Conservation (phyloP, 1,139 yeast genomes). For the Geotrichum restrictum region DNA sequence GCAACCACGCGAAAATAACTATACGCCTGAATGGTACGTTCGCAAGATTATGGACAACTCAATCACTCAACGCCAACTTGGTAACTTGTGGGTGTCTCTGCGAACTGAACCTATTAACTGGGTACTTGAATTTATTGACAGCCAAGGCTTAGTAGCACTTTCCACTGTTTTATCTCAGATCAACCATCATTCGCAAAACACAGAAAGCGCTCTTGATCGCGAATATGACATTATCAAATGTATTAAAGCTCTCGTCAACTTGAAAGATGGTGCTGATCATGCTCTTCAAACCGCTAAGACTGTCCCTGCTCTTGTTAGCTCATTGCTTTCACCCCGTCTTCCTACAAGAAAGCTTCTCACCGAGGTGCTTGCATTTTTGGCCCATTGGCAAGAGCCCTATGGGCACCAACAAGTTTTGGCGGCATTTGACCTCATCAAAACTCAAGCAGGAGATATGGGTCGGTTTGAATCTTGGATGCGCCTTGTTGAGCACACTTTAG, state of each 20-base stretch:
- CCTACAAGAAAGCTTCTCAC: constrained; percentile 77
- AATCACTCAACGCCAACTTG: constrained; percentile 67
- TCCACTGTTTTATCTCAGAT: constrained; percentile 54
- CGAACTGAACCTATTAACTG: constrained; percentile 89
- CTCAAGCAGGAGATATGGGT: constrained; percentile 58
- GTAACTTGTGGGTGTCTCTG: constrained; percentile 82
- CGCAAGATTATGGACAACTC: constrained; percentile 66
- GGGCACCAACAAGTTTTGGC: constrained; percentile 62
- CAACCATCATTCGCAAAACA: constrained; percentile 34
- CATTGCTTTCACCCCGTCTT: constrained; percentile 58
- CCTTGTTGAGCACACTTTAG: constrained; percentile 67
- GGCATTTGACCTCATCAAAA: constrained; percentile 60
- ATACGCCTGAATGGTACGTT: constrained; percentile 75
- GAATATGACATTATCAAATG: constrained; percentile 61
- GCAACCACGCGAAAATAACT: constrained; percentile 37
- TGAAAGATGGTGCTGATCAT: constrained; percentile 54
- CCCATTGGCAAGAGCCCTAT: constrained; percentile 48
- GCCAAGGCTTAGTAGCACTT: constrained; percentile 86
- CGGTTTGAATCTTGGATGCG: constrained; percentile 81
- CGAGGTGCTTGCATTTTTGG: constrained; percentile 60
- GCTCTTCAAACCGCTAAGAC: constrained; percentile 50
- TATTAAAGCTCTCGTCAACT: constrained; percentile 56
- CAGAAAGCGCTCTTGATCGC: constrained; percentile 49
- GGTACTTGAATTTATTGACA: constrained; percentile 76
- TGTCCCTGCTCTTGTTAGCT: constrained; percentile 57